Base-by-base conservation (phyloP, 371 early-diverging fungal species). In the Dinochytrium kinnereticum region DNA sequence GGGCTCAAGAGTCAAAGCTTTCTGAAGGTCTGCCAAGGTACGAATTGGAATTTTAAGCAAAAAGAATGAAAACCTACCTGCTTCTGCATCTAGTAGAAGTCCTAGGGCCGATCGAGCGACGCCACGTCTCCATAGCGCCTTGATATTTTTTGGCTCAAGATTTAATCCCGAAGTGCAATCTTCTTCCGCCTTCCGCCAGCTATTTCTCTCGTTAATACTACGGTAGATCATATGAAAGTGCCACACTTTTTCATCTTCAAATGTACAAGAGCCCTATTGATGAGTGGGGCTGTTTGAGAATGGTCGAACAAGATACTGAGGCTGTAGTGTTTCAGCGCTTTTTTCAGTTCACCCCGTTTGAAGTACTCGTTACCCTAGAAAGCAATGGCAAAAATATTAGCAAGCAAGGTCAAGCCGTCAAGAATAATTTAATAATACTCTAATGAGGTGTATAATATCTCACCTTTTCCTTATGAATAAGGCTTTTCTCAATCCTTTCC, bases 241-340 rank as follows among this genome's bases (percentile, higher is more conserved):
- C 71, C 59, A 86, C 10, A 93, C 90, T 81, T 84, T 10, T 89
- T 78, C 28, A 93, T 71, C 72, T 95, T 95, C 24, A 96, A 77
- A 64, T 90, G 79, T 0, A 94, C 93, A 92, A 95, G 91, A 1
- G 97, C 95, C 33, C 95, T 89, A 78, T 96, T 96, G 38, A 91
- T 85, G 38, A 81, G 85, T 31, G 88, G 87, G 0, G 91, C 88
- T 15, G 91, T 73, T 51, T 85, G 88, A 40, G 81, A 81, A 2
- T 89, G 88, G 72, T 94, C 91, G n/a, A 89, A 74, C 15, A 87
- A 81, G 55, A 96, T 90, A 36, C 91, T 90, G 51, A 81, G 82
- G 1, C 89, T 84, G 80, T 97, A 97, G 59, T 85, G 83, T 2
- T 78, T 71, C 55, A 90, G 78, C 0, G 97, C 95, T 33, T 88